Evolutionary conservation across 2,329 filamentous ascomycete genomes (phyloP).

Genomic region (Pyrenochaeta sp.): DNA sequence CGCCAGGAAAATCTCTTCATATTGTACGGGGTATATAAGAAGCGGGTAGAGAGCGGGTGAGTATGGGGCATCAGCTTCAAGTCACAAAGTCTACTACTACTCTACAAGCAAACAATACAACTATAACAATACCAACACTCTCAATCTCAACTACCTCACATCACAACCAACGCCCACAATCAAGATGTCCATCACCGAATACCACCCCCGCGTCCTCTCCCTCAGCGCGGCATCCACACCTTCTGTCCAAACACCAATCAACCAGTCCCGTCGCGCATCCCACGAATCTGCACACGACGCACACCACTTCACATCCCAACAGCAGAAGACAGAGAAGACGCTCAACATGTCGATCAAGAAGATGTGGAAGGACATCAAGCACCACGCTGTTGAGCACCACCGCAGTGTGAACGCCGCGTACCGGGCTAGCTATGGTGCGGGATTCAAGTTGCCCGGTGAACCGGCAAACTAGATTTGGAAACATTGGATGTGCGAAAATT

Average conservation of each 20-base stretch:
- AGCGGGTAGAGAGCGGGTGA: conserved; percentile 1
- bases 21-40: conserved; percentile 21
- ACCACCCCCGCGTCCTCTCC: conserved; percentile 32
- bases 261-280: conserved; percentile 25
- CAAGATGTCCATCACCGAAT: conserved; percentile 32
- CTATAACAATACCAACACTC: neutral
- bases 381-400: conserved; percentile 39
- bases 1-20: conserved; percentile 8
- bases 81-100: conserved; percentile 6
- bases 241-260: conserved; percentile 14
- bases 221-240: conserved; percentile 21
- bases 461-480: neutral
- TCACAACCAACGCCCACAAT: neutral
- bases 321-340: conserved; percentile 25
- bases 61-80: conserved; percentile 11
- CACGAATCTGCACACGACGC: conserved; percentile 33
- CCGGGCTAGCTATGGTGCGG: conserved; percentile 30
- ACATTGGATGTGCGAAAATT: too few species aligned
- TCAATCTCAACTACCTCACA: conserved; percentile 5
- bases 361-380: conserved; percentile 41
- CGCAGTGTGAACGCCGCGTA: conserved; percentile 41
- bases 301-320: conserved; percentile 27
- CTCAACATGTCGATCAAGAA: conserved; percentile 37
- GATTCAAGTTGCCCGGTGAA: conserved; percentile 1
- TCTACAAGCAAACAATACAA: neutral